These are phyloP conservation scores for Astrothelium macrocarpum DNA, from an alignment of 495 filamentous ascomycete species.

Conservation along the genomic window DNA sequence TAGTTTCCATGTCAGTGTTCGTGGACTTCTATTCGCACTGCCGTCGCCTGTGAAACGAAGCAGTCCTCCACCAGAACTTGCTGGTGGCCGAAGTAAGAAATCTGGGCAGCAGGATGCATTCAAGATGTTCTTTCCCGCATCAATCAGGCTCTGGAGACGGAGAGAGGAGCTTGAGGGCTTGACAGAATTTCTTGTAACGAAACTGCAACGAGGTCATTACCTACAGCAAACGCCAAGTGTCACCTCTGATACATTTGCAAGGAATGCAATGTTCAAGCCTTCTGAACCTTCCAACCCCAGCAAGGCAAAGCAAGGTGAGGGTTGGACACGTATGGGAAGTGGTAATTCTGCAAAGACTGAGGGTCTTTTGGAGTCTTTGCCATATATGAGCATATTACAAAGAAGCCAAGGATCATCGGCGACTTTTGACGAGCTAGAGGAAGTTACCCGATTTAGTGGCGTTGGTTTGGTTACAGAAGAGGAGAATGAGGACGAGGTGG, in stretches of 20 bases:
- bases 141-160: constrained; percentile 63
- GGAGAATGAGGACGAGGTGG: constrained; percentile 20
- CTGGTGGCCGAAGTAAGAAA: constrained; percentile 19
- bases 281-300: neutral
- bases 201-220: neutral
- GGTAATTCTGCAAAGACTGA: constrained; percentile 58
- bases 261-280: neutral
- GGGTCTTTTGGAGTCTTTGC: constrained; percentile 70
- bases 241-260: neutral
- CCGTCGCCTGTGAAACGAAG: constrained; percentile 71
- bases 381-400: constrained; percentile 63
- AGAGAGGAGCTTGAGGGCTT: constrained; percentile 68
- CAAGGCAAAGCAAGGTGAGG: constrained; percentile 9
- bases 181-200: constrained; percentile 47
- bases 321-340: constrained; percentile 33
- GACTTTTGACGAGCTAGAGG: constrained; percentile 43
- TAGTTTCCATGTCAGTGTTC: constrained; percentile 75
- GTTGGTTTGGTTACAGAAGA: constrained; percentile 27
- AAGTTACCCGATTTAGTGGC: constrained; percentile 57
- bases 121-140: constrained; percentile 83
- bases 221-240: neutral
- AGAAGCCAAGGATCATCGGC: constrained; percentile 21
- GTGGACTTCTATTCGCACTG: constrained; percentile 72
- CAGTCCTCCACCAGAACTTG: constrained; percentile 30
- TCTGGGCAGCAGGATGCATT: constrained; percentile 45